Evolutionary conservation across 2,329 filamentous ascomycete species (phyloP), one percentile per base, ranked within the genome.

Genomic region (Colletotrichum trifolii): DNA sequence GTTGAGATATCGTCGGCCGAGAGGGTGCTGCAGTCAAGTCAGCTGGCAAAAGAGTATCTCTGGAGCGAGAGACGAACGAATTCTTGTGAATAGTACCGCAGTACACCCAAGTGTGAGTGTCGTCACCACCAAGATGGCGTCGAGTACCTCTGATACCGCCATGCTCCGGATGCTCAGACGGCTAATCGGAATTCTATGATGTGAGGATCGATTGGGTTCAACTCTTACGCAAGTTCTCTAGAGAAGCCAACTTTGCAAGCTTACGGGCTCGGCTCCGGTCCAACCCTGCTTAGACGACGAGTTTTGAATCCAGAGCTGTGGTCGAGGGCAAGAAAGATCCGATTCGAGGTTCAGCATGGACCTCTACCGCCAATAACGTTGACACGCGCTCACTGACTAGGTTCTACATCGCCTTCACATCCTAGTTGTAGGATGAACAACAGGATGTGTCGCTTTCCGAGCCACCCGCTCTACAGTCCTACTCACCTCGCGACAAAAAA

Each of bases 41-140:
- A 60, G 40, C 2, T 2, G 2, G 2, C 2, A 17, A 47, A 11
- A 15, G 9, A 9, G 3, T 17, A 17, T 17, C 17, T 17, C n/a
- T 5, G 10, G 4, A 9, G 6, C 25, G 8, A 5, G 43, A 25
- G n/a, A 17, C 5, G 38, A 2, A 61, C 61, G 13, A 55, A 61
- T 64, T 64, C 57, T 49, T 0, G 61, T 64, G 34, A 64, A 64
- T 2, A 64, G 8, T 2, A 64, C 15, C 11, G 57, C n/a, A 4
- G 49, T 47, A 9, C 25, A 13, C 2, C 61, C 50, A 1, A 61
- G 34, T 6, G 38, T 61, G 1, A 64, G 38, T 3, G 61, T 61
- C 10, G 61, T 42, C 3, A 38, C 46, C 6, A 56, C 61, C n/a
- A 36, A 35, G 4, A 61, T 33, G 39, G 61, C 57, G 17, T 64